Evolutionary conservation across 345 rosid species (phyloP), one percentile per base, ranked within the genome.

Genomic region (Psidium guajava): DNA sequence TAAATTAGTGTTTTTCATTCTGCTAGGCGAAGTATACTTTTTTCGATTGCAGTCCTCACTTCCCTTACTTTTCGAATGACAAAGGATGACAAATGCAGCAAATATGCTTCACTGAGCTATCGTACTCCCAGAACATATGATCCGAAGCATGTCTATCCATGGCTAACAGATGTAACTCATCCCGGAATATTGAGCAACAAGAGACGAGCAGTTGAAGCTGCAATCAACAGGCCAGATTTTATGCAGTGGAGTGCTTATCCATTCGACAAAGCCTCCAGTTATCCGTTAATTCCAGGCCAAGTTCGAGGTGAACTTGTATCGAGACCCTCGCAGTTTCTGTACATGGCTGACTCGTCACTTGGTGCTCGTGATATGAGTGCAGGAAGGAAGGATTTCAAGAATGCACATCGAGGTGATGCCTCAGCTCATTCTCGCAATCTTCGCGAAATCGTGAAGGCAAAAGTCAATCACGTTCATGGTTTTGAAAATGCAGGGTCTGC

Each of bases 181-280:
- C 84, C 88, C 18, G 91, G 91, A 86, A 57, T 85, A 42, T 83
- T 85, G 47, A 81, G 87, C 85, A 90, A 87, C 84, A 93, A 92
- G 87, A 92, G 86, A 91, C 94, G 87, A 89, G 93, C 90, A 69
- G 82, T 87, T 82, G 91, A 91, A 88, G 87, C 84, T 82, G 85
- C 85, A 69, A 85, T 73, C 12, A 36, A 40, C 77, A 69, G 77
- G 47, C 77, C 77, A 69, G 24, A 69, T 69, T 69, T 69, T 69
- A 36, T 36, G 25, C 89, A 81, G 74, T 44, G 59, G 82, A 84
- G 51, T 57, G 85, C 80, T 88, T 84, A 89, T 83, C 86, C 84
- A 20, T 90, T 87, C 88, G 86, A 83, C 64, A 88, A 84, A 73
- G 87, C 85, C 82, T 81, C 92, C 73, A 82, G 75, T 85, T 88